phyloP scores from a whole-genome alignment of 768 basidiomycete genomes.

The Dacryopinax primogenitus region DNA sequence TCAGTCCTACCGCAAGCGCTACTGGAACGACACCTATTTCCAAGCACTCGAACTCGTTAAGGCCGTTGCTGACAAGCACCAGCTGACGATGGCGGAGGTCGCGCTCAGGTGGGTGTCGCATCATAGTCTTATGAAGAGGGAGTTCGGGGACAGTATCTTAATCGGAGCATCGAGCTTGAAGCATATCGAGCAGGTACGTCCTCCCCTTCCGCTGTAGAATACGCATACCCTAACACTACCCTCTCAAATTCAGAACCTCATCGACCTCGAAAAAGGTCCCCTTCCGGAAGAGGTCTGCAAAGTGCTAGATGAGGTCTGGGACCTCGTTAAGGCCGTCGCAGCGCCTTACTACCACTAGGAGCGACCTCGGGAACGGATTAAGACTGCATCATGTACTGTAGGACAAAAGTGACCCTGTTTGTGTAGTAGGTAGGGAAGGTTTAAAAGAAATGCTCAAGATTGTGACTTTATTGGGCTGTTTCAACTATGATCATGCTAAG shows the following conservation, averaged over 20 bases:
- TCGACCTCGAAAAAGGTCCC: slow-evolving; percentile 45
- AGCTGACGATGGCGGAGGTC: slow-evolving; percentile 28
- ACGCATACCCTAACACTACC: too few relatives aligned
- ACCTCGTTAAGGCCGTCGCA: slow-evolving; percentile 21
- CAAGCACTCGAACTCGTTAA: slow-evolving; percentile 36
- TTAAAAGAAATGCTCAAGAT: too few relatives aligned
- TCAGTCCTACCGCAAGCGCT: slow-evolving; percentile 34
- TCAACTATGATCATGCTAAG: too few relatives aligned
- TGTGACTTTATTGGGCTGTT: too few relatives aligned
- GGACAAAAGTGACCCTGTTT: background rate
- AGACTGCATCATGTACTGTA: background rate
- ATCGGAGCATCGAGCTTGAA: slow-evolving; percentile 49
- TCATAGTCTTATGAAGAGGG: slow-evolving; percentile 37
- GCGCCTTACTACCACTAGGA: slow-evolving; percentile 12
- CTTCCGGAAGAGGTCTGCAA: slow-evolving; percentile 32
- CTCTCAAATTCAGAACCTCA: slow-evolving; percentile 33
- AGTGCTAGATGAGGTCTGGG: slow-evolving; percentile 28
- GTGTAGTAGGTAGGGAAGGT: background rate
- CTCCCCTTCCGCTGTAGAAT: background rate
- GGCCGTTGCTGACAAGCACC: slow-evolving; percentile 30
- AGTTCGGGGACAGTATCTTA: slow-evolving; percentile 40
- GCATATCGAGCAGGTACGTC: slow-evolving; percentile 41
- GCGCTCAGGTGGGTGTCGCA: slow-evolving; percentile 40
- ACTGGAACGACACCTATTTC: slow-evolving; percentile 46
- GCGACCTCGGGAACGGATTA: background rate